Base-by-base conservation (phyloP, 2,329 filamentous ascomycete species). In the Scytalidium sp. region DNA sequence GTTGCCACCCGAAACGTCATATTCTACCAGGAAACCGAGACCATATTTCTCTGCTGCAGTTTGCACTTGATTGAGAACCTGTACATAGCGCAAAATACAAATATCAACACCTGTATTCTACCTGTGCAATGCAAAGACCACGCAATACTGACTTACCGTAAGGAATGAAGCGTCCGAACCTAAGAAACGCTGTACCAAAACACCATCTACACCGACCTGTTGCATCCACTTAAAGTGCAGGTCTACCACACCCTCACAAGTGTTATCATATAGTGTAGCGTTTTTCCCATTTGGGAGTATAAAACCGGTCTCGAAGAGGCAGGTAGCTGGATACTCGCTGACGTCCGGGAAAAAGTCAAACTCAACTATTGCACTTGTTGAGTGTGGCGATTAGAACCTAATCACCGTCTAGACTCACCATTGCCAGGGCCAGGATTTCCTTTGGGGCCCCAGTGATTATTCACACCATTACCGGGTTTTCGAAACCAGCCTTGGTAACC, bases 401-500 rank as follows among this genome's bases (percentile, higher is more conserved):
- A n/a, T n/a, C n/a, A n/a, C n/a, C n/a, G n/a, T n/a, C n/a, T n/a
- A n/a, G n/a, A n/a, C n/a, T n/a, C n/a, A 62, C 60, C 15, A 57
- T 56, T 9, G 61, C 57, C 60, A 43, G 8, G 45, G 19, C 19
- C 19, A 13, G 29, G 19, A 21, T 54, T 51, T 40, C 60, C 60
- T 57, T 62, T 9, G 59, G 25, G 25, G 8, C 8, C 59, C 60
- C 60, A 62, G 50, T 61, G 60, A 17, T 57, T 61, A 41, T 61
- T 62, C 9, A 57, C 57, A 46, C 61, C 29, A 29, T 58, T 57
- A 27, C 59, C 57, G 3, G 60, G 60, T 25, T 59, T 62, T 22
- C 60, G 56, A 41, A 62, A 62, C 60, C 60, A 62, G 20, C 54
- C 60, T 46, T 61, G 59, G 27, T 61, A 62, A 20, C 60, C 60